Percentiles rank a stretch among this genome's conserved stretches.
These are phyloP conservation scores for Diplotaxis tenuifolia DNA, from an alignment of 345 rosid species.

Conservation along the genomic window DNA sequence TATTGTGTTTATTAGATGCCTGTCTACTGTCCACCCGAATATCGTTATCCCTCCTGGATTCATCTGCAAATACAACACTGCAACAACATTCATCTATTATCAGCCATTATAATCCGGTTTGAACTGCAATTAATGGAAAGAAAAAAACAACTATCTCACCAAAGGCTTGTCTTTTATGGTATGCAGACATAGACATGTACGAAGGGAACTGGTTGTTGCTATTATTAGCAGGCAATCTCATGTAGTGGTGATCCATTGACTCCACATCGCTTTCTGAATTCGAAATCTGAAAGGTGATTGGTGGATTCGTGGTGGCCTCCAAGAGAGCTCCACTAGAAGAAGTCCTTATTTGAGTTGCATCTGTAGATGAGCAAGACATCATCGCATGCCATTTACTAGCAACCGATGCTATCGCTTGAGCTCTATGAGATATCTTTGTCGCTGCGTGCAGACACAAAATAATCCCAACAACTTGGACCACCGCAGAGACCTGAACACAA, in stretches of 20 bases:
- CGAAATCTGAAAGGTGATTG: constrained; percentile 35
- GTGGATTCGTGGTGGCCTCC: constrained; percentile 38
- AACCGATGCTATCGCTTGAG: constrained; percentile 64
- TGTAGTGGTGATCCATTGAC: constrained; percentile 60
- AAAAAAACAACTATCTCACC: constrained; percentile 41
- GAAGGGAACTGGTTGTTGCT: constrained; percentile 52
- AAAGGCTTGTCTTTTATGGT: constrained; percentile 79
- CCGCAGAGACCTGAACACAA: constrained; percentile 61
- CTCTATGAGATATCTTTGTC: constrained; percentile 85
- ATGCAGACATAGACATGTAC: constrained; percentile 63
- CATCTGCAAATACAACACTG: constrained; percentile 80
- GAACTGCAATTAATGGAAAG: background rate
- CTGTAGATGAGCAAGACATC: constrained; percentile 57
- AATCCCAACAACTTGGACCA: constrained; percentile 83
- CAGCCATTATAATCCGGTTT: background rate
- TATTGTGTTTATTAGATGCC: constrained; percentile 73
- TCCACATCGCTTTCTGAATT: constrained; percentile 85
- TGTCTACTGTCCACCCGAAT: constrained; percentile 86
- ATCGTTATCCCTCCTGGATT: constrained; percentile 94
- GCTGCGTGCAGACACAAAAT: constrained; percentile 84
- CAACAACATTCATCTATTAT: constrained; percentile 20
- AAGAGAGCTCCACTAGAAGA: constrained; percentile 51
- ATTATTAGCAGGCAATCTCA: constrained; percentile 52
- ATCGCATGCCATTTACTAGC: constrained; percentile 91
- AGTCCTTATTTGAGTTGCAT: constrained; percentile 47